phyloP scores from a whole-genome alignment of 2,329 filamentous ascomycete species.

The Eutypa lata region DNA sequence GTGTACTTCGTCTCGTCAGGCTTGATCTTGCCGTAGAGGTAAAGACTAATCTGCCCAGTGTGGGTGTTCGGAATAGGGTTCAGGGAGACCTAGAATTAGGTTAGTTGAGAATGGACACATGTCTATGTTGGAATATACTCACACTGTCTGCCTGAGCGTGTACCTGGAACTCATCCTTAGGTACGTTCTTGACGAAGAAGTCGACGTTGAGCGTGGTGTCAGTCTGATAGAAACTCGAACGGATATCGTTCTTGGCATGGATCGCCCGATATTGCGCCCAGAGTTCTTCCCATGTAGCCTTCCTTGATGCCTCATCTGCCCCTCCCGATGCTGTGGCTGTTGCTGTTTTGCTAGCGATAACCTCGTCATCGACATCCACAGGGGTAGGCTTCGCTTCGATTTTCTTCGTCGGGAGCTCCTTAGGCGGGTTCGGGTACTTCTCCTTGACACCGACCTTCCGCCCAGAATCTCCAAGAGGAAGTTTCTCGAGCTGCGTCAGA shows the following conservation, averaged over 20 bases:
- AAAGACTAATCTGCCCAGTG: conserved; percentile 51
- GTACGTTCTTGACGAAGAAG: conserved; percentile 39
- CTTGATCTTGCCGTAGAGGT: conserved; percentile 66
- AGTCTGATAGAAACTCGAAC: conserved; percentile 40
- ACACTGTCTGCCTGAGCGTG: conserved; percentile 25
- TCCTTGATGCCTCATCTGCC: not conserved
- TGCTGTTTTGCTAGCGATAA: not conserved
- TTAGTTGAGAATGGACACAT: not conserved
- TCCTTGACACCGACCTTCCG: conserved; percentile 42
- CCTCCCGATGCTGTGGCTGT: not conserved
- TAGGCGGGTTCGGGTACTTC: conserved; percentile 27
- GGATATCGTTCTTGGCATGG: conserved; percentile 29
- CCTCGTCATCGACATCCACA: not conserved
- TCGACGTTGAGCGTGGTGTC: conserved; percentile 32
- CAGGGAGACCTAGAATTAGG: conserved; percentile 12
- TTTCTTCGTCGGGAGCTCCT: conserved; percentile 20
- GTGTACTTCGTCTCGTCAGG: conserved; percentile 55
- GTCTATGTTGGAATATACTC: not conserved
- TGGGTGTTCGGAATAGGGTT: conserved; percentile 49
- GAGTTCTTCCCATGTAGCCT: conserved; percentile 15
- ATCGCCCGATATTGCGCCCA: conserved; percentile 16
- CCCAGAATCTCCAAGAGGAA: conserved; percentile 42
- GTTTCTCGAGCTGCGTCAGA: conserved; percentile 40
- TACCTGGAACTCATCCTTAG: conserved; percentile 38
- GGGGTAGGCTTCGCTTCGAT: conserved; percentile 6